A percentile compares a stretch with the other conserved stretches of the same genome.
These are phyloP conservation scores for Pichia insulana DNA, from an alignment of 805 yeast species.

Conservation along the genomic window DNA sequence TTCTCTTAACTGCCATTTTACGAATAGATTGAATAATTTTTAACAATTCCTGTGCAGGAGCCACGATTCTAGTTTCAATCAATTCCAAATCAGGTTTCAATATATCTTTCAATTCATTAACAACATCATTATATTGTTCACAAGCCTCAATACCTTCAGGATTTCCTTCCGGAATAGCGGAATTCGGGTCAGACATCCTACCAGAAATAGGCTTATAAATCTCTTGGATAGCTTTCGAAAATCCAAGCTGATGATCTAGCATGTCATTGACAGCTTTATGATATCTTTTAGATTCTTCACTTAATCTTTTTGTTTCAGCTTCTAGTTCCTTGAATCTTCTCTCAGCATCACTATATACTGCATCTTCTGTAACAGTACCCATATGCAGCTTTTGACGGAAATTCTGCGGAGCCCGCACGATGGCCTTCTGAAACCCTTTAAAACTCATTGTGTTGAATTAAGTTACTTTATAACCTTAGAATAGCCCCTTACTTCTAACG, in stretches of 20 bases:
- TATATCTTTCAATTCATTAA: slow-evolving; percentile 74
- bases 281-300: slow-evolving; percentile 85
- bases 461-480: too few species aligned
- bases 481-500: too few species aligned
- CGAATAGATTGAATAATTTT: slow-evolving; percentile 74
- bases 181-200: slow-evolving; percentile 79
- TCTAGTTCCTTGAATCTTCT: slow-evolving; percentile 92
- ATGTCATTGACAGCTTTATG: slow-evolving; percentile 88
- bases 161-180: slow-evolving; percentile 82
- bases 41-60: slow-evolving; percentile 86
- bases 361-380: slow-evolving; percentile 71
- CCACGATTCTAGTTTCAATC: slow-evolving; percentile 81
- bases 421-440: slow-evolving; percentile 76
- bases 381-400: slow-evolving; percentile 86
- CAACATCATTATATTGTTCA: slow-evolving; percentile 83
- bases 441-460: too few species aligned
- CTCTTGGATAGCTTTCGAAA: slow-evolving; percentile 92
- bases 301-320: slow-evolving; percentile 76
- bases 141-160: slow-evolving; percentile 95
- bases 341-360: slow-evolving; percentile 93
- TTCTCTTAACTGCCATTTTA: slow-evolving; percentile 92
- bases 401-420: slow-evolving; percentile 83
- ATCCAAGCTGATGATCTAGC: slow-evolving; percentile 89
- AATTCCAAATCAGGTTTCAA: slow-evolving; percentile 89
- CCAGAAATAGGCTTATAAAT: slow-evolving; percentile 95